Evolutionary conservation across 2,329 filamentous ascomycete genomes (phyloP).

Genomic region (Ustilaginoidea virens): DNA sequence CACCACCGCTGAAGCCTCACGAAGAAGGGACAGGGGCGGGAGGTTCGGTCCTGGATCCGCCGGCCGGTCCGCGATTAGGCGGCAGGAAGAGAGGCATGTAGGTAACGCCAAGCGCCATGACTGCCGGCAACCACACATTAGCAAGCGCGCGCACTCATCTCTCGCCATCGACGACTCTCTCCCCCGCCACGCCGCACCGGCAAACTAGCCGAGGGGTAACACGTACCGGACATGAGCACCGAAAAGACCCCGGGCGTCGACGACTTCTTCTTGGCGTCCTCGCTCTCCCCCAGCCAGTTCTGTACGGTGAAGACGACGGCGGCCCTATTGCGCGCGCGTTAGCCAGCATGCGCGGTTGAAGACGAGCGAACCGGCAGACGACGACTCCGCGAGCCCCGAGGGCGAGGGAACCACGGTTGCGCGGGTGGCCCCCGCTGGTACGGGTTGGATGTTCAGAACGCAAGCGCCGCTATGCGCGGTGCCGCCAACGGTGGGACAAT

Average conservation of each 20-base stretch:
- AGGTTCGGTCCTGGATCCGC: conserved; percentile 18
- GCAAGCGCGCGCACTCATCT: too few relatives aligned
- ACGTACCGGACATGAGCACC: conserved; percentile 62
- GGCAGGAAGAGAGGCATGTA: conserved; percentile 37
- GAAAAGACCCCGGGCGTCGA: conserved; percentile 56
- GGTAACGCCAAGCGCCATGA: conserved; percentile 41
- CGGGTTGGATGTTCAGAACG: too few relatives aligned
- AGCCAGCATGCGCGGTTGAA: too few relatives aligned
- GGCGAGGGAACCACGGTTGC: too few relatives aligned
- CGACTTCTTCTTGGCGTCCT: conserved; percentile 46
- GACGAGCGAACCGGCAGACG: too few relatives aligned
- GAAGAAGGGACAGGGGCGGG: conserved; percentile 12
- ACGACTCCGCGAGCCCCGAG: too few relatives aligned
- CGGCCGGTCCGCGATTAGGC: conserved; percentile 13
- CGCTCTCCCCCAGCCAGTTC: conserved; percentile 63
- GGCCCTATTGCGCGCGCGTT: too few relatives aligned
- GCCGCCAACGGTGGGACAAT: too few relatives aligned
- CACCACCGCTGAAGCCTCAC: conserved; percentile 5
- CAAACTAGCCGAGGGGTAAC: neutral
- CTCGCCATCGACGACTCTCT: too few relatives aligned
- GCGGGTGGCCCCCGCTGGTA: too few relatives aligned
- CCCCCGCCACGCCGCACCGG: too few relatives aligned
- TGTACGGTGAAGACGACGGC: conserved; percentile 61
- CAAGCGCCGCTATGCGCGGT: neutral
- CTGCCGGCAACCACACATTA: conserved; percentile 22